phyloP scores from a whole-genome alignment of 2,329 filamentous ascomycete species.

The Cercospora sp. region DNA sequence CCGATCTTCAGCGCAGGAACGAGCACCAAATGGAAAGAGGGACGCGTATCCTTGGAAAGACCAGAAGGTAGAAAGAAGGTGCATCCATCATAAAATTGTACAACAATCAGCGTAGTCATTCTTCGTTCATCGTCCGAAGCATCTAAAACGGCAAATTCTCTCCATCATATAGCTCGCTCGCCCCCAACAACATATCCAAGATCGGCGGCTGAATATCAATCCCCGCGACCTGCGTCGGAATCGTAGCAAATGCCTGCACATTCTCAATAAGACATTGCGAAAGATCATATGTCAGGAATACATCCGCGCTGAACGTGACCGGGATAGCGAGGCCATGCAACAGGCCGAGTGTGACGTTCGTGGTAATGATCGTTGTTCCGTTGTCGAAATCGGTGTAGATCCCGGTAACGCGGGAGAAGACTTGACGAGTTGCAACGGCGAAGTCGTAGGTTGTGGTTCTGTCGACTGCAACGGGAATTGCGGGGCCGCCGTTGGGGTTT shows the following conservation, averaged over 20 bases:
- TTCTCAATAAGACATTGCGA: neutral
- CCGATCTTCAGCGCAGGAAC: neutral
- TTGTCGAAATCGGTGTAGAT: conserved; percentile 9
- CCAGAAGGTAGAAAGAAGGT: neutral
- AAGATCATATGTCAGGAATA: neutral
- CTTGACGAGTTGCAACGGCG: conserved; percentile 15
- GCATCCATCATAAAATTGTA: too few relatives aligned
- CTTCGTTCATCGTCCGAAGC: neutral
- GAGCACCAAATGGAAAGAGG: neutral
- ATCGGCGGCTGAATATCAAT: neutral
- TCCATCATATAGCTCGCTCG: neutral
- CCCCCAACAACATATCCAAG: neutral
- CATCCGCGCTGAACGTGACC: neutral
- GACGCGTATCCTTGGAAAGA: neutral
- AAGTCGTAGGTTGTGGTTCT: conserved; percentile 7
- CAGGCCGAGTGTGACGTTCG: neutral
- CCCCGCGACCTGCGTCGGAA: neutral
- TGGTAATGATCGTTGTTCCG: neutral
- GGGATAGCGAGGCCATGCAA: neutral
- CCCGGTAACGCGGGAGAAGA: conserved; percentile 20
- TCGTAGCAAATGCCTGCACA: neutral
- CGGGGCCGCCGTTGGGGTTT: conserved; percentile 6
- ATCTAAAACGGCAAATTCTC: neutral
- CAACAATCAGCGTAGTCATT: neutral
- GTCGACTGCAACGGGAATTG: conserved; percentile 13